Percentiles rank a stretch among this genome's conserved stretches.
These are phyloP conservation scores for Sanghuangporus baumii DNA, from an alignment of 1,284 basidiomycete genomes.

Conservation along the genomic window DNA sequence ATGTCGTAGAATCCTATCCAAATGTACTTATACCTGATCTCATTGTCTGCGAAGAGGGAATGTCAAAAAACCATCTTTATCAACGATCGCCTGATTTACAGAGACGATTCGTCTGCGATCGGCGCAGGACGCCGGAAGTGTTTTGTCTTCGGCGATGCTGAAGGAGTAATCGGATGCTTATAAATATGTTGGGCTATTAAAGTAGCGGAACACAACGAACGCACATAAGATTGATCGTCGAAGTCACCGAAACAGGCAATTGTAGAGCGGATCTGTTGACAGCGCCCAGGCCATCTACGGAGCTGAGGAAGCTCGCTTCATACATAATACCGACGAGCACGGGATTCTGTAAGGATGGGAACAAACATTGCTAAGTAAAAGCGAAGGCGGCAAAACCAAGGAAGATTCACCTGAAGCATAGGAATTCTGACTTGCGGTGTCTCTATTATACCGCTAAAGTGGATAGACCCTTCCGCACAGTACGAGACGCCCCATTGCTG, in stretches of 20 bases:
- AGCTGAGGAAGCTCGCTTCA: neutral
- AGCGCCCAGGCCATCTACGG: conserved; percentile 1
- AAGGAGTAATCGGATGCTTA: neutral
- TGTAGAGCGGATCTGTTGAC: neutral
- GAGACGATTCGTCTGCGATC: conserved; percentile 14
- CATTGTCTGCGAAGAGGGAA: conserved; percentile 11
- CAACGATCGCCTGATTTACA: conserved; percentile 14
- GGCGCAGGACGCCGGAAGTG: neutral
- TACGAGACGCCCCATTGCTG: conserved; percentile 13
- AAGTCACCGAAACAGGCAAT: conserved; percentile 3
- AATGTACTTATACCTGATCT: neutral
- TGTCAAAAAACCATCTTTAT: conserved; percentile 5
- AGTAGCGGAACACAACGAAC: neutral
- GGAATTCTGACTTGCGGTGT: conserved; percentile 13
- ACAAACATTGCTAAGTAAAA: neutral
- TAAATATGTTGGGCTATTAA: neutral
- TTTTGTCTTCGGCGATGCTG: conserved; percentile 17
- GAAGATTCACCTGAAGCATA: conserved; percentile 8
- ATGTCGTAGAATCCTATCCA: neutral
- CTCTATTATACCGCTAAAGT: conserved; percentile 5
- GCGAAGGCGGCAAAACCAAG: neutral
- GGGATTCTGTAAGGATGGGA: conserved; percentile 8
- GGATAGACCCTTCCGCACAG: neutral
- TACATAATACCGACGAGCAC: conserved; percentile 13
- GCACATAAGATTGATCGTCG: conserved; percentile 13